Conservation (phyloP, 164 flowering plant species). For the Houttuynia cordata region DNA sequence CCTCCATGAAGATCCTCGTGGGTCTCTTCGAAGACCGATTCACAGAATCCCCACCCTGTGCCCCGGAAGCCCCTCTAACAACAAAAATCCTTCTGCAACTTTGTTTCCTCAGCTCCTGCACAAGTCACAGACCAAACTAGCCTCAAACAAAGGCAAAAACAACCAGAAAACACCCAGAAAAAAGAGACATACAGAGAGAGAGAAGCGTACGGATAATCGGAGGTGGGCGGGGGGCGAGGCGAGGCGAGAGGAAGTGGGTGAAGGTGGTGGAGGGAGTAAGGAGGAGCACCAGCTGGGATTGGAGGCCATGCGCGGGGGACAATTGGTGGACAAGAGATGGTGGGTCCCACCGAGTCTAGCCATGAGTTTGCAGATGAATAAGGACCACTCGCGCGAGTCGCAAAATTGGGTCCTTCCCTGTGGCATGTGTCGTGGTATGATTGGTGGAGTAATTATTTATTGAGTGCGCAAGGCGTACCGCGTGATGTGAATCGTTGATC, state of each 20-base stretch:
- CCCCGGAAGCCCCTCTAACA: constrained; percentile 31
- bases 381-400: no score
- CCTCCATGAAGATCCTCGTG: constrained; percentile 57
- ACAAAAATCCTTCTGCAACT: constrained; percentile 13
- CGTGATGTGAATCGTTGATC: no score
- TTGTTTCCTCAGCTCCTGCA: constrained; percentile 18
- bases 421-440: no score
- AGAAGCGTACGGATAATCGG: neutral
- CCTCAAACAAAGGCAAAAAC: neutral
- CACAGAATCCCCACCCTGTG: constrained; percentile 25
- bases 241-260: constrained; percentile 3
- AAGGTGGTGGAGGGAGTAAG: no score
- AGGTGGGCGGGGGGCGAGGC: constrained; percentile 5
- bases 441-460: no score
- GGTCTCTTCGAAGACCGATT: constrained; percentile 37
- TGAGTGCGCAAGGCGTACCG: no score
- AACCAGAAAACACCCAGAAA: neutral
- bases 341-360: no score
- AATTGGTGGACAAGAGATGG: no score
- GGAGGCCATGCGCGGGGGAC: no score
- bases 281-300: no score
- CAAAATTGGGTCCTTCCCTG: no score
- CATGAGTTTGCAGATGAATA: no score
- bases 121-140: constrained; percentile 1
- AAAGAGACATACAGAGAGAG: constrained; percentile 2